Evolutionary conservation across 768 basidiomycete genomes (phyloP).

Genomic region (Psilocybe azurescens): DNA sequence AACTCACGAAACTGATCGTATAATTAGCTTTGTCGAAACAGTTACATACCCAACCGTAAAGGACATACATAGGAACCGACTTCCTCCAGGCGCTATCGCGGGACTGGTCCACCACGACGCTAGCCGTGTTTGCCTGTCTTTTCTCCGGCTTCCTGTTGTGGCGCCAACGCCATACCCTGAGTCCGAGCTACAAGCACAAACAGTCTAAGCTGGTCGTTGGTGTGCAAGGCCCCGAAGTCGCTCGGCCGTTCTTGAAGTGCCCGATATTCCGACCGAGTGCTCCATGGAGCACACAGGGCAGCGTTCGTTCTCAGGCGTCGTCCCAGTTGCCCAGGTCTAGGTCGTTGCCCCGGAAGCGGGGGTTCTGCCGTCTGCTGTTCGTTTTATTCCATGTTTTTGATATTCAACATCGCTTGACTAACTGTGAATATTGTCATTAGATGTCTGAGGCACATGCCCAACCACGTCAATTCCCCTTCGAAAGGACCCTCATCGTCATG

Average conservation of each 20-base stretch:
- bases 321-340: neutral
- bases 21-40: slow-evolving; percentile 1
- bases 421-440: too few relatives aligned
- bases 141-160: slow-evolving; percentile 12
- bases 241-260: neutral
- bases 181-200: neutral
- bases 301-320: neutral
- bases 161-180: neutral
- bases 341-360: too few relatives aligned
- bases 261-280: neutral
- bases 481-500: neutral
- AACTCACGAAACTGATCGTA: neutral
- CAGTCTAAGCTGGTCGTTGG: neutral
- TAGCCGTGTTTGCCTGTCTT: slow-evolving; percentile 9
- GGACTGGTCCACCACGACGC: slow-evolving; percentile 12
- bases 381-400: neutral
- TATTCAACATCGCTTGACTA: too few relatives aligned
- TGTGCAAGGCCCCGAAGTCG: neutral
- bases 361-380: neutral
- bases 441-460: neutral
- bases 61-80: neutral
- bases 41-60: neutral
- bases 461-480: neutral
- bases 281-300: neutral
- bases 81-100: slow-evolving; percentile 15